These are phyloP conservation scores for Diplocarpon mali DNA, from an alignment of 2,329 filamentous ascomycete genomes.

Conservation along the genomic window DNA sequence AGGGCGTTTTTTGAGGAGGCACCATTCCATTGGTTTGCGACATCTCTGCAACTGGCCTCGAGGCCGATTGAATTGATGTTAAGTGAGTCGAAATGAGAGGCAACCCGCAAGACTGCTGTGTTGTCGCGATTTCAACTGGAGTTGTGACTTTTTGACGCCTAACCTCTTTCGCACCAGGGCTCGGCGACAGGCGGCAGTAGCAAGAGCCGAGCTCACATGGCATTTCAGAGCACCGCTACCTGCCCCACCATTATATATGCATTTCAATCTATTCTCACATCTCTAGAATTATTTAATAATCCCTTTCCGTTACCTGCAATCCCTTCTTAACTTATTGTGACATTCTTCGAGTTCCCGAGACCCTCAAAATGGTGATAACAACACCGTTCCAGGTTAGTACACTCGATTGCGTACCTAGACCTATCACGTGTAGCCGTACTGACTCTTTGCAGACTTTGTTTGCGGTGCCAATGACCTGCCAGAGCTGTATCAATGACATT, in stretches of 20 bases:
- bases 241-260: not conserved
- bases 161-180: not conserved
- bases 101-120: not conserved
- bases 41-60: constrained; percentile 38
- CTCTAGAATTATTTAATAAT: no score
- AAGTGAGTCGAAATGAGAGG: not conserved
- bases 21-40: constrained; percentile 72
- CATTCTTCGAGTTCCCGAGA: not conserved
- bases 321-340: not conserved
- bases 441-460: constrained; percentile 62
- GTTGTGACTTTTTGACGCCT: constrained; percentile 5
- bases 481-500: constrained; percentile 78
- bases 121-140: constrained; percentile 4
- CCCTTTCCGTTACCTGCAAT: no score
- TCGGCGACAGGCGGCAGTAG: not conserved
- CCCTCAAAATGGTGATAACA: constrained; percentile 24
- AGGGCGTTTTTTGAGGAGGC: constrained; percentile 19
- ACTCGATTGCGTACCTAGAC: constrained; percentile 3
- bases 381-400: constrained; percentile 27
- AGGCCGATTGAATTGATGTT: constrained; percentile 15
- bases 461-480: constrained; percentile 87
- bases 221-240: constrained; percentile 20
- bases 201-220: constrained; percentile 8
- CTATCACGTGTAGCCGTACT: constrained; percentile 19
- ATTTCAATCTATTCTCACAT: no score